Evolutionary conservation across 495 filamentous ascomycete genomes (phyloP).

Genomic region (Xanthoparmelia taractica): DNA sequence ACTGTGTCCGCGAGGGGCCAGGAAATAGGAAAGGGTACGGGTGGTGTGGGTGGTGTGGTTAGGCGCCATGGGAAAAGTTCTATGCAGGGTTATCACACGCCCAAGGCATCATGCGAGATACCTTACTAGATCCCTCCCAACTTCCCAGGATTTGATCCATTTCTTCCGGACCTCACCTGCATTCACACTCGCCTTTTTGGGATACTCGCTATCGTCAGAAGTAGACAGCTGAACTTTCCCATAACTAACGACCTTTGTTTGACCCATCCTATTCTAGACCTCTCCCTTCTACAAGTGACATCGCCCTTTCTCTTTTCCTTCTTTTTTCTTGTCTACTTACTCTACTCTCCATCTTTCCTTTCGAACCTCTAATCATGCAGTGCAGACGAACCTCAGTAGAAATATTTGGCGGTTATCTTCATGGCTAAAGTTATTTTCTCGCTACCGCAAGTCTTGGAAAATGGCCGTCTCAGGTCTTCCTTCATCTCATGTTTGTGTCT

Average conservation of each 20-base stretch:
- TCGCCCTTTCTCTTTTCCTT: background rate
- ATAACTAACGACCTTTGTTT: background rate
- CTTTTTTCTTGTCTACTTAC: background rate
- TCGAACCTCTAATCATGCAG: too few relatives aligned
- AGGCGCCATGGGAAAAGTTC: too few relatives aligned
- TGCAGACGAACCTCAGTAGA: background rate
- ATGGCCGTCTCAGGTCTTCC: conserved; percentile 22
- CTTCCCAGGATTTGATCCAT: background rate
- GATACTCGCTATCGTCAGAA: too few relatives aligned
- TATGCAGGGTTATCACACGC: background rate
- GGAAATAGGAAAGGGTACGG: too few relatives aligned
- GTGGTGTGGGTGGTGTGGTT: too few relatives aligned
- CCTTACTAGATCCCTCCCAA: background rate
- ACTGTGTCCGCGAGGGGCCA: too few relatives aligned
- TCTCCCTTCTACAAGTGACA: background rate
- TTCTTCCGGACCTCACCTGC: background rate
- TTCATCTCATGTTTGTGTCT: conserved; percentile 29
- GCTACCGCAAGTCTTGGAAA: conserved; percentile 22
- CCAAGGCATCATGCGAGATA: background rate
- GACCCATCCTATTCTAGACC: background rate
- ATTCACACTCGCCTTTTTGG: background rate
- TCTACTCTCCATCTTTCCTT: background rate
- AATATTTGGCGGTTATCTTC: background rate
- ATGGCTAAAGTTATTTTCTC: conserved; percentile 18
- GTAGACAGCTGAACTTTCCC: too few relatives aligned